These are phyloP conservation scores for Anthracocystis walkeri DNA, from an alignment of 1,284 basidiomycete genomes.

Conservation along the genomic window DNA sequence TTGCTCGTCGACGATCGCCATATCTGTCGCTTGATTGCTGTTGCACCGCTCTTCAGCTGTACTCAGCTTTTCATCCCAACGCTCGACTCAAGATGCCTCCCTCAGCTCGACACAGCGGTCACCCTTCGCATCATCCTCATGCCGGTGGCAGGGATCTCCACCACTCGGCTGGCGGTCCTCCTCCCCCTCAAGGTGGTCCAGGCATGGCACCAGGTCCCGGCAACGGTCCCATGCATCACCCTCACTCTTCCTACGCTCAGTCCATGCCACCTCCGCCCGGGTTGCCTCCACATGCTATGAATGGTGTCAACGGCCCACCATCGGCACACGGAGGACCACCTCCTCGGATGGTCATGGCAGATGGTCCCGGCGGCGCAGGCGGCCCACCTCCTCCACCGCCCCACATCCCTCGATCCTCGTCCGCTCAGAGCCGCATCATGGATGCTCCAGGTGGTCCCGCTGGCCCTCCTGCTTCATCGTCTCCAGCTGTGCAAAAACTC, in stretches of 20 bases:
- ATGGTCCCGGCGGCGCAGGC: constrained; percentile 33
- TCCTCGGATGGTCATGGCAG: constrained; percentile 50
- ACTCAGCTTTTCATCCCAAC: constrained; percentile 4
- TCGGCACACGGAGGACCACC: constrained; percentile 27
- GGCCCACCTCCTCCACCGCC: constrained; percentile 41
- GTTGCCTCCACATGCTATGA: constrained; percentile 47
- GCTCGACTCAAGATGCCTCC: constrained; percentile 30
- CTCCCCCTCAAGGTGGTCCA: constrained; percentile 38
- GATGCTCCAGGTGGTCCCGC: constrained; percentile 29
- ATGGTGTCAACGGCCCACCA: constrained; percentile 42
- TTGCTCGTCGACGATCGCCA: background rate
- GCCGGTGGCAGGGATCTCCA: constrained; percentile 33
- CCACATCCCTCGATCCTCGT: constrained; percentile 48
- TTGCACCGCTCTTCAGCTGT: constrained; percentile 5
- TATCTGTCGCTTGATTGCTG: background rate
- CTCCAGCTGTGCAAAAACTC: constrained; percentile 58
- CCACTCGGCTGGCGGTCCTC: constrained; percentile 28
- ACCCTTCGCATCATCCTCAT: constrained; percentile 49
- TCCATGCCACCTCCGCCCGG: constrained; percentile 52
- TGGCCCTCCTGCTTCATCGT: constrained; percentile 25
- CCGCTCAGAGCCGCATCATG: constrained; percentile 49
- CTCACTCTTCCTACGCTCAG: constrained; percentile 45
- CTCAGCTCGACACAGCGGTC: constrained; percentile 39
- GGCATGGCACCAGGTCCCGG: constrained; percentile 34
- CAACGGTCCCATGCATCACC: constrained; percentile 45